phyloP scores from a whole-genome alignment of 73 alveolate species.

The Tetrahymena elliotti region DNA sequence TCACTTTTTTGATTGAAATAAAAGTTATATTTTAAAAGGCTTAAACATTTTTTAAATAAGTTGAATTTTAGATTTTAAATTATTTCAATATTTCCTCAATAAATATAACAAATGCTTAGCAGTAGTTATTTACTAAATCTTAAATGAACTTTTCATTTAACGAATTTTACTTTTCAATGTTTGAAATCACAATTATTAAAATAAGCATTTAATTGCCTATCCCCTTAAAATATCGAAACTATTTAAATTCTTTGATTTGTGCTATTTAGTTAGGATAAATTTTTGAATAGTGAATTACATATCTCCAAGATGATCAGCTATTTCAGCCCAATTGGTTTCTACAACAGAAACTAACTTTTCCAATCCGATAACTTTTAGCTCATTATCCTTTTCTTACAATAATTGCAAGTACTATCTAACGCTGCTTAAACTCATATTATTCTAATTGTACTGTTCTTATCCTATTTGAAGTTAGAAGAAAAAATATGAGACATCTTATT shows the following conservation, averaged over 20 bases:
- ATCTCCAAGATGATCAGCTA: conserved; percentile 11
- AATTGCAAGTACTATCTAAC: neutral
- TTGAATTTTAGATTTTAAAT: neutral
- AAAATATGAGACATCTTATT: neutral
- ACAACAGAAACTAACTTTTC: neutral
- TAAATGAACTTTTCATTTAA: neutral
- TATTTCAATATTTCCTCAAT: neutral
- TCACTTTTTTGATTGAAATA: conserved; percentile 14
- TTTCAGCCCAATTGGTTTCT: conserved; percentile 34
- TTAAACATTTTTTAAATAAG: neutral
- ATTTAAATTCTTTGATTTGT: neutral
- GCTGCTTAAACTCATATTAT: neutral
- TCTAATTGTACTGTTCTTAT: neutral
- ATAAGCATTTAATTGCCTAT: neutral
- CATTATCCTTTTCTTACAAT: conserved; percentile 24
- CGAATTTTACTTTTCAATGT: too few species aligned
- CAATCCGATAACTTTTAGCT: conserved; percentile 3
- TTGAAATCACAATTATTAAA: neutral
- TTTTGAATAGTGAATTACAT: conserved; percentile 6
- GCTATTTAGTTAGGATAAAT: neutral
- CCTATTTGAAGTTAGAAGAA: neutral
- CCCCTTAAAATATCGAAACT: neutral
- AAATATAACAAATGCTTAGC: neutral
- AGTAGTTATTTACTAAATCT: neutral
- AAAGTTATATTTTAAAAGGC: neutral